Conservation (phyloP, 306 rosid genomes). For the Quercus aquifolioides region DNA sequence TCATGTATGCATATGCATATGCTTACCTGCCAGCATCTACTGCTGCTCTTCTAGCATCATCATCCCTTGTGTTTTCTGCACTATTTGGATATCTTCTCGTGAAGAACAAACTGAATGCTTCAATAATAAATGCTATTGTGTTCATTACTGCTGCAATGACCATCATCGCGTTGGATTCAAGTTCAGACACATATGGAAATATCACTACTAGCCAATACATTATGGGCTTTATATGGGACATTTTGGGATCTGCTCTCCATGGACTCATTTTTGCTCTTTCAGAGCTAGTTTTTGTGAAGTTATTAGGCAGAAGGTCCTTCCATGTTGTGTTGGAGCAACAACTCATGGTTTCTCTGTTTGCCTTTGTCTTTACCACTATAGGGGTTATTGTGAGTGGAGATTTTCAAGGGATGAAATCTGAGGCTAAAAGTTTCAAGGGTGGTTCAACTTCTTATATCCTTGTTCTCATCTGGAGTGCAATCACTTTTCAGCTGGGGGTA, state of each 20-base stretch:
- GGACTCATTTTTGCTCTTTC: constrained; percentile 93
- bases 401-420: constrained; percentile 61
- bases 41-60: constrained; percentile 79
- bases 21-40: constrained; percentile 97
- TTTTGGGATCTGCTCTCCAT: constrained; percentile 86
- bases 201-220: constrained; percentile 56
- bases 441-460: constrained; percentile 59
- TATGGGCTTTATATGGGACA: constrained; percentile 80
- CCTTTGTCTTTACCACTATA: constrained; percentile 65
- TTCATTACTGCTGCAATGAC: constrained; percentile 69
- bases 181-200: constrained; percentile 62
- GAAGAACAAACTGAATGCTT: constrained; percentile 64
- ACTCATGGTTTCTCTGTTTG: constrained; percentile 74
- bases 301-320: constrained; percentile 69
- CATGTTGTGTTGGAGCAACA: constrained; percentile 92
- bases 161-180: constrained; percentile 83
- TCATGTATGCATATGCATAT: constrained; percentile 93
- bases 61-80: constrained; percentile 78
- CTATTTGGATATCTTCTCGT: constrained; percentile 76
- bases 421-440: constrained; percentile 60
- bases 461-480: constrained; percentile 69
- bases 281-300: constrained; percentile 66
- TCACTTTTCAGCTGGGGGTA: constrained; percentile 83
- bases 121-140: constrained; percentile 61
- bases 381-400: constrained; percentile 54